Conservation (phyloP, 768 basidiomycete species). For the Mycena rosella region DNA sequence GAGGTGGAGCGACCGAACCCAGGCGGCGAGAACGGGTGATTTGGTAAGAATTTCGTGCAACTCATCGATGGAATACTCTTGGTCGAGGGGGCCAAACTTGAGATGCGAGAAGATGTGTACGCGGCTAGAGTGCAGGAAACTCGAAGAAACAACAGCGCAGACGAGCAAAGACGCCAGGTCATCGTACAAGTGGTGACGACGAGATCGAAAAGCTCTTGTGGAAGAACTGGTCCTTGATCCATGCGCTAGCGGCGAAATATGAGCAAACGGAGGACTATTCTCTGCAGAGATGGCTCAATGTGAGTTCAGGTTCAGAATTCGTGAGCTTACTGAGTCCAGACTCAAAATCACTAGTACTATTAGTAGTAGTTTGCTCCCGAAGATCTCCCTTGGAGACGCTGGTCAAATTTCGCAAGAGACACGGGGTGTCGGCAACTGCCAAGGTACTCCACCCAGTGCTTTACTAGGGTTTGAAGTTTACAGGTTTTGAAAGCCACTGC, state of each 20-base stretch:
- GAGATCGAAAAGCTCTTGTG: conserved; percentile 28
- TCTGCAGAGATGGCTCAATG: too few species aligned
- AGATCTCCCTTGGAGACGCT: too few species aligned
- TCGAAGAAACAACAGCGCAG: conserved; percentile 26
- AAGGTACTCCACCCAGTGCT: too few species aligned
- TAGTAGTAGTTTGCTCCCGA: too few species aligned
- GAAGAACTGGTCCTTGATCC: conserved; percentile 6
- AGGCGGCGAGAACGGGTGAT: not conserved
- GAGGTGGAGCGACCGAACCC: conserved; percentile 20
- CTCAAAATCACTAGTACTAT: too few species aligned
- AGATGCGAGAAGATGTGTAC: conserved; percentile 23
- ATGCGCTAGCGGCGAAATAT: not conserved
- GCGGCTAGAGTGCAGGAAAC: conserved; percentile 21
- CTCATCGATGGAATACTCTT: conserved; percentile 4
- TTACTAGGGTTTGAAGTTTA: too few species aligned
- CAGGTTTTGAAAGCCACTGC: too few species aligned
- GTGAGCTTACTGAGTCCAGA: too few species aligned
- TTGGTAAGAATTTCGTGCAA: not conserved
- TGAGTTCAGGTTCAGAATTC: too few species aligned
- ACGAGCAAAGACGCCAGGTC: conserved; percentile 21
- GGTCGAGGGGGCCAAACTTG: conserved; percentile 19
- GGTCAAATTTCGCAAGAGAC: too few species aligned
- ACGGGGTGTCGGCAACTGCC: too few species aligned
- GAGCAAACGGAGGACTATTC: not conserved
- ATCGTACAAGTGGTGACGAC: conserved; percentile 21